Evolutionary conservation across 176 grass and related monocot genomes (phyloP), one percentile per base, ranked within the genome.

Genomic region (Avena atlantica): DNA sequence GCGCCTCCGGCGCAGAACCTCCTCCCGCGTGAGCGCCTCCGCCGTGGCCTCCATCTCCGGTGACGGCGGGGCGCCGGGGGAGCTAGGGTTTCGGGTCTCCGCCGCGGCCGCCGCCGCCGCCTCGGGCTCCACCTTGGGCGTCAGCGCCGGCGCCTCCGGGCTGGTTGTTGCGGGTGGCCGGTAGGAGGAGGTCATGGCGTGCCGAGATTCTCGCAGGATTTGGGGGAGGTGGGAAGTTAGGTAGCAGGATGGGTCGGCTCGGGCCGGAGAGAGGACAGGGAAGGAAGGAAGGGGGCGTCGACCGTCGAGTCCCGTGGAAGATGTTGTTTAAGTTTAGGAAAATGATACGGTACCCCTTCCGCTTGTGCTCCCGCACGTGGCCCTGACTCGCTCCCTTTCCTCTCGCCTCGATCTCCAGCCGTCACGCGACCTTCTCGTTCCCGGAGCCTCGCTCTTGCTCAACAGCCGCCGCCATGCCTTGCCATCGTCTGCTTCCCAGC

Each of bases 21-120:
- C 96, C 82, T 94, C 96, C 25, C 90, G 85, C 37, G 93, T 91
- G 69, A 98, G 93, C 11, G 90, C 88, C 88, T 91, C 90, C 37
- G 84, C 92, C 56, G 75, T 86, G 40, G 24, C 72, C 69, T 81
- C 79, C 85, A 88, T 86, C 84, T 82, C 78, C 71, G 66, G 91
- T 70, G 63, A 83, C 65, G 80, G 83, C 25, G 83, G 75, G 2
- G 67, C 81, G 73, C 74, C 79, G 49, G 17, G 69, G 7, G 44
- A 31, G 17, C 31, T 85, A 86, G 71, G 79, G 45, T 84, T 84
- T 69, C 69, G 36, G 31, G 73, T 20, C 9, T 36, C 64, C 64
- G 59, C 21, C 8, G 20, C 20, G 9, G 23, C 66, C 66, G 27
- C 31, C 6, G 65, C 68, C 25, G 76, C 68, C 62, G 48, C 27